Evolutionary conservation across 768 basidiomycete genomes (phyloP), one percentile per base, ranked within the genome.

Genomic region (Auricularia cornea): DNA sequence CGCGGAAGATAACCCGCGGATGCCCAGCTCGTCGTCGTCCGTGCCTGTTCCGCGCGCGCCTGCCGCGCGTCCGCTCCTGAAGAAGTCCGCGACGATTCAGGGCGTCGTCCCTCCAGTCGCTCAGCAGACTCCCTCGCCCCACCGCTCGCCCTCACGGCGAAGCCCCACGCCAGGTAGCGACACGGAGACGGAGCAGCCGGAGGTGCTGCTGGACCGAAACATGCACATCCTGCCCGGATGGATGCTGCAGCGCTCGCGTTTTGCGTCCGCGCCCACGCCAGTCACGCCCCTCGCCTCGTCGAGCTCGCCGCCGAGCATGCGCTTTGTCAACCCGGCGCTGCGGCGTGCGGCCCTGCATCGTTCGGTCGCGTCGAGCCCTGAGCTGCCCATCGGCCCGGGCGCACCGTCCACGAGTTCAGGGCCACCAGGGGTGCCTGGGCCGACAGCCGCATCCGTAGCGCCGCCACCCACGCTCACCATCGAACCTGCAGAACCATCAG

Each of bases 201-300:
- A 98, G 74, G 97, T 99, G 16, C 86, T 85, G 6, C 81, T 99
- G 59, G 94, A 95, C 69, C 86, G 86, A 66, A 90, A 99, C 72
- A 83, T 90, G n/a, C 97, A 99, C 74, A 97, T 99, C 64, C 87
- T 99, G 59, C 96, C 97, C 3, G 86, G 94, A 66, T 97, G 94
- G 90, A 78, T 98, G 76, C 79, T 97, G 54, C 80, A 80, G 33
- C 80, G 67, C 29, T 44, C 59, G 10, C 41, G 48, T 18, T 51
- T 62, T 51, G 33, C 52, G 20, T 48, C 38, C 41, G 48, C 44
- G 32, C 44, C 61, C 14, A 51, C 61, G 20, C 26, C 61, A 3
- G 26, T 41, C 3, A 31, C 30, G 26, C 23, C 61, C 32, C 31
- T 12, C n/a, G 44, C 26, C 52, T 32, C 40, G 40, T 51, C 61